These are phyloP conservation scores for Lathyrus oleraceus DNA, from an alignment of 306 rosid genomes.

Conservation along the genomic window DNA sequence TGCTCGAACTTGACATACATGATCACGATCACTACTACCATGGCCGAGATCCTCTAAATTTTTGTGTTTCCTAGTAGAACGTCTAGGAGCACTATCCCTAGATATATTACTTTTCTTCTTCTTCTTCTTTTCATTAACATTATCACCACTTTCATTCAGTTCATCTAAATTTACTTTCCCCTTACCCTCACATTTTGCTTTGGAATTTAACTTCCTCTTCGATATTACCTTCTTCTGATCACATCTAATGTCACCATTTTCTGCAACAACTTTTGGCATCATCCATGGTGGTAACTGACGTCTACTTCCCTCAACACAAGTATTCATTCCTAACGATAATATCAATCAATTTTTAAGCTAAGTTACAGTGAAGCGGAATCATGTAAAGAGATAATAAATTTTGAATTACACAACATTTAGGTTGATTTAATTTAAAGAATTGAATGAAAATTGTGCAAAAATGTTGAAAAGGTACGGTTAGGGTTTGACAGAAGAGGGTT, in stretches of 20 bases:
- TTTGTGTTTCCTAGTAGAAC: conserved; percentile 35
- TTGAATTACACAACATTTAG: neutral
- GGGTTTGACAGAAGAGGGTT: conserved; percentile 30
- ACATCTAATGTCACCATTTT: conserved; percentile 35
- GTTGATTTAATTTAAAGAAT: neutral
- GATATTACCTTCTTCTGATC: conserved; percentile 36
- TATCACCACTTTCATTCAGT: conserved; percentile 28
- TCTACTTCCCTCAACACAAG: conserved; percentile 46
- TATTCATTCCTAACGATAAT: conserved; percentile 35
- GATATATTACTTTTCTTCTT: conserved; percentile 12
- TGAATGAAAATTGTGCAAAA: neutral
- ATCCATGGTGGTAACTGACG: conserved; percentile 81
- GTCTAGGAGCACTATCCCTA: conserved; percentile 34
- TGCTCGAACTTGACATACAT: conserved; percentile 41
- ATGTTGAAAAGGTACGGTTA: neutral
- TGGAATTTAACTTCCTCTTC: conserved; percentile 37
- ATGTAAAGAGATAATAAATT: neutral
- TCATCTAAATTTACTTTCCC: conserved; percentile 37
- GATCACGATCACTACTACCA: conserved; percentile 38
- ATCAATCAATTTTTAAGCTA: neutral
- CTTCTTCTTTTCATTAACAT: conserved; percentile 38
- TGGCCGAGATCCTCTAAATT: conserved; percentile 33
- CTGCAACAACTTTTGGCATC: conserved; percentile 51
- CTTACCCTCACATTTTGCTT: conserved; percentile 40
- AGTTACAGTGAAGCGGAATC: conserved; percentile 4